Conservation (phyloP, 164 flowering plant species). For the Magnolia officinalis region DNA sequence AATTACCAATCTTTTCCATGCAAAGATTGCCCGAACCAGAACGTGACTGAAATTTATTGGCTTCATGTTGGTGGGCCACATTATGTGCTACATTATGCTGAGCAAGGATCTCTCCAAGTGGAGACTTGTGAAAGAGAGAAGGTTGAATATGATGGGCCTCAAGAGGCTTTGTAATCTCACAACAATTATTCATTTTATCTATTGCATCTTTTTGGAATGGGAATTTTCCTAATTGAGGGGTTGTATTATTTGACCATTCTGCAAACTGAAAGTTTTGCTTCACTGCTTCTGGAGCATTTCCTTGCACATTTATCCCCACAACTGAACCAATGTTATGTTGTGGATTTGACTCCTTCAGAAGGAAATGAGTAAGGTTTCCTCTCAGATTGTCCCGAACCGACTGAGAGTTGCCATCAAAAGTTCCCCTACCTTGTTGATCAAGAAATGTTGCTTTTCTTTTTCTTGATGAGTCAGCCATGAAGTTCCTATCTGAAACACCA, state of each 20-base stretch:
- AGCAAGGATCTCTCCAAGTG: slow-evolving; percentile 6
- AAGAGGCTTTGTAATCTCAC: slow-evolving; percentile 2
- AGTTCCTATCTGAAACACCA: slow-evolving; percentile 14
- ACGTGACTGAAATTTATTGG: not conserved
- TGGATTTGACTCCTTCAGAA: slow-evolving; percentile 11
- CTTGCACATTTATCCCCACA: slow-evolving; percentile 12
- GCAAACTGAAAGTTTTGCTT: slow-evolving; percentile 6
- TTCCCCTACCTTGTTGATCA: slow-evolving; percentile 9
- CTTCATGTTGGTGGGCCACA: slow-evolving; percentile 12
- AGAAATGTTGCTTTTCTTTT: slow-evolving; percentile 29
- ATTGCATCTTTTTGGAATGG: slow-evolving; percentile 7
- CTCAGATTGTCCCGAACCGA: slow-evolving; percentile 4
- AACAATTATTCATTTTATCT: slow-evolving; percentile 1
- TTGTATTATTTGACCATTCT: slow-evolving; percentile 3
- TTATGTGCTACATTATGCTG: not conserved
- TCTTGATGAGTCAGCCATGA: slow-evolving; percentile 16
- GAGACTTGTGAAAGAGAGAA: slow-evolving; percentile 1
- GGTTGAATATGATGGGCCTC: slow-evolving; percentile 8
- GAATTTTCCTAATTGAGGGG: slow-evolving; percentile 11
- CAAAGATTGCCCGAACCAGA: slow-evolving; percentile 3
- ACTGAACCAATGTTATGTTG: slow-evolving; percentile 7
- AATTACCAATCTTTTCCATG: slow-evolving; percentile 5
- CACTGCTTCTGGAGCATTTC: slow-evolving; percentile 5
- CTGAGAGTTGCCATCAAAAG: slow-evolving; percentile 8
- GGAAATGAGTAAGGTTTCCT: slow-evolving; percentile 1